Evolutionary conservation across 768 basidiomycete species (phyloP), one percentile per base, ranked within the genome.

Genomic region (Dendrothele bispora): DNA sequence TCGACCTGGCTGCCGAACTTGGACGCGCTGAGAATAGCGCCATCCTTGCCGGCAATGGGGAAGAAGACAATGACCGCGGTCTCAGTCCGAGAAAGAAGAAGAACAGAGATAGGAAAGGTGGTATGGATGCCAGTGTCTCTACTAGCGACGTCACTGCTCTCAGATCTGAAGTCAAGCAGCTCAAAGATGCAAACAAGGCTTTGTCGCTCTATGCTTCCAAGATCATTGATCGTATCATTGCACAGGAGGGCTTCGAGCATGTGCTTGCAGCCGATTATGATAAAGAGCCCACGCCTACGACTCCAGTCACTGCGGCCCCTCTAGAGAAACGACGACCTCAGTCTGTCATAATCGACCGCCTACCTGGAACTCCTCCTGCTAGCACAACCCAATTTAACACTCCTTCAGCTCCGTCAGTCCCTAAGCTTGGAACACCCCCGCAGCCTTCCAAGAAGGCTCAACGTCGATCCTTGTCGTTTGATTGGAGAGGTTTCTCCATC

Each of bases 181-280:
- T 98, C 66, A 90, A 88, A 63, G 95, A 97, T 62, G 92, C 92
- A 36, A 98, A 97, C 74, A 95, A 95, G 65, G 95, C 95, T 1
- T 73, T 98, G 11, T 92, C 92, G 15, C 69, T 98, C 32, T 98
- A 98, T 61, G 93, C 95, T 4, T 93, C 91, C 38, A 98, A 98
- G 76, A 98, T 98, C 55, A 90, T 98, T 59, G 95, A 98, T 71
- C 83, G 95, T 37, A 97, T 98, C 61, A 95, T 98, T 57, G 80
- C 88, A 1, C 88, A 95, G 65, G 95, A 97, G 67, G 94, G 94
- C 20, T 98, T 95, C 68, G 95, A 98, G 66, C 92, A 95, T 58
- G 89, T 98, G 46, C 81, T 98, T 28, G 90, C 95, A n/a, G 85
- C 82, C 37, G 95, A 98, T 65, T 95, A 90, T 57, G 88, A 89